phyloP scores from a whole-genome alignment of 352 stramenopile genomes.

The Globisporangium acanthophoron region DNA sequence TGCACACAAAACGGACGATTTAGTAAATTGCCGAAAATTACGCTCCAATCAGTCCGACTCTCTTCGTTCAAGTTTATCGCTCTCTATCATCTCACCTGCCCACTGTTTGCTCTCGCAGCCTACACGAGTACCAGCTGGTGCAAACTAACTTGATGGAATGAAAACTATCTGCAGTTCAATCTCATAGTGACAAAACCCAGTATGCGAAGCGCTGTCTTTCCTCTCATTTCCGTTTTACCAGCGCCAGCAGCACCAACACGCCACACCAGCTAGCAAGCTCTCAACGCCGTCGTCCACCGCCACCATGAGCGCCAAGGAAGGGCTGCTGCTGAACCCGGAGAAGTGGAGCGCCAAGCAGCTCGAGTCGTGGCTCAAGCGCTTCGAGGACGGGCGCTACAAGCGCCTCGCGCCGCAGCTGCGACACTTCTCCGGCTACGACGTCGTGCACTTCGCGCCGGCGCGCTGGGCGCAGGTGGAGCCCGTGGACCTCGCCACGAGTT shows the following conservation, averaged over 20 bases:
- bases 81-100: no score
- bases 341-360: constrained; percentile 78
- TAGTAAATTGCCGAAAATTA: not conserved
- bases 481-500: constrained; percentile 59
- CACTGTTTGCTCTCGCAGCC: not conserved
- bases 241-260: not conserved
- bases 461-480: constrained; percentile 58
- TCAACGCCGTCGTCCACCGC: constrained; percentile 21
- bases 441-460: constrained; percentile 58
- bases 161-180: not conserved
- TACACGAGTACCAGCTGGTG: not conserved
- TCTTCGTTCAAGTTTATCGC: not conserved
- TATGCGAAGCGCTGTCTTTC: not conserved
- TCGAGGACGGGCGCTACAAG: constrained; percentile 70
- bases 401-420: constrained; percentile 43
- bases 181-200: not conserved
- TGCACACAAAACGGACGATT: no score
- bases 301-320: constrained; percentile 89
- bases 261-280: constrained; percentile 31
- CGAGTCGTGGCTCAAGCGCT: constrained; percentile 65
- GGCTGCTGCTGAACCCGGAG: constrained; percentile 69
- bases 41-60: not conserved
- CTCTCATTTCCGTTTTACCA: not conserved
- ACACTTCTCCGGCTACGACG: constrained; percentile 53
- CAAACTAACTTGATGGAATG: not conserved